phyloP scores from a whole-genome alignment of 345 rosid genomes.

The Populus davidiana region DNA sequence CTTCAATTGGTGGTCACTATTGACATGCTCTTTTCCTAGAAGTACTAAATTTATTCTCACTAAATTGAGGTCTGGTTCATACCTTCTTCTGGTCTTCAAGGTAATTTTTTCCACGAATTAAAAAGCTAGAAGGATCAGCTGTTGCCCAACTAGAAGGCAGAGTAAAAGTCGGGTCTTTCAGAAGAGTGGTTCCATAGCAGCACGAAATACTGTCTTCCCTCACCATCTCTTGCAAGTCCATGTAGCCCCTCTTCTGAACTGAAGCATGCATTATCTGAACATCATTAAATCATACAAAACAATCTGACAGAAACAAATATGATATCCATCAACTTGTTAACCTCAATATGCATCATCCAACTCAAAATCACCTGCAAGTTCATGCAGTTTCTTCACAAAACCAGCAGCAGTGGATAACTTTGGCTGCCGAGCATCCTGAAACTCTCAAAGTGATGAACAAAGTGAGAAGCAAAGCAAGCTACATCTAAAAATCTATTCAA shows the following conservation, averaged over 20 bases:
- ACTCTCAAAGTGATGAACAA: conserved; percentile 14
- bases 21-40: neutral
- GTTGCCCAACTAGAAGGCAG: conserved; percentile 74
- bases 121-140: conserved; percentile 75
- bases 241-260: conserved; percentile 92
- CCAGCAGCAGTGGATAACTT: conserved; percentile 68
- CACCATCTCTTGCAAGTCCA: conserved; percentile 68
- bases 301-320: conserved; percentile 7
- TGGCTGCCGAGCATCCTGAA: conserved; percentile 67
- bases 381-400: conserved; percentile 82
- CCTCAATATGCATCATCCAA: conserved; percentile 12
- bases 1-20: neutral
- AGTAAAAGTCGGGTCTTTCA: conserved; percentile 58
- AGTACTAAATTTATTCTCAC: too few relatives aligned
- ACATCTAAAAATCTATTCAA: neutral
- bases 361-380: conserved; percentile 69
- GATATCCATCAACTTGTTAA: neutral
- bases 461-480: conserved; percentile 9
- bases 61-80: conserved; percentile 7
- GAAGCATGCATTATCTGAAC: conserved; percentile 20
- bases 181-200: conserved; percentile 81
- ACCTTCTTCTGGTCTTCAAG: conserved; percentile 83
- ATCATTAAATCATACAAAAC: conserved; percentile 7
- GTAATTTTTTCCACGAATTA: conserved; percentile 83
- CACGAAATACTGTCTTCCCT: conserved; percentile 56